Percentiles rank a stretch among this genome's conserved stretches.
Conservation (phyloP, 768 basidiomycete genomes). For the Suillus americanus region DNA sequence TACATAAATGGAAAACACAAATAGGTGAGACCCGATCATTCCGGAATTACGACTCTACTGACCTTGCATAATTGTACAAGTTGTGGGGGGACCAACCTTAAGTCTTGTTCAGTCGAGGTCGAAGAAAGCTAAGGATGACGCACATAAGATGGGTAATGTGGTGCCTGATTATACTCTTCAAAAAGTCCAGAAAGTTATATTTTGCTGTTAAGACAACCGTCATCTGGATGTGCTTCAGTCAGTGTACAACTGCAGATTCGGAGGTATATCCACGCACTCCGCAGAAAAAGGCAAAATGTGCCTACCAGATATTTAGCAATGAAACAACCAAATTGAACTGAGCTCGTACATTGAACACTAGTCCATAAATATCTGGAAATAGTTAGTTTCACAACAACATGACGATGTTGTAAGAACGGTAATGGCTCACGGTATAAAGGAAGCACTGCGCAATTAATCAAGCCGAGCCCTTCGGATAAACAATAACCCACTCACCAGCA, state of each 20-base stretch:
- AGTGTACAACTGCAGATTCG: background rate
- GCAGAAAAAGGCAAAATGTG: slow-evolving; percentile 56
- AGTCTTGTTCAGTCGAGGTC: background rate
- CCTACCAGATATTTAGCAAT: slow-evolving; percentile 38
- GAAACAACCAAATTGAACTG: background rate
- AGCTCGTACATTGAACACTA: slow-evolving; percentile 53
- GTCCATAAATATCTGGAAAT: slow-evolving; percentile 61
- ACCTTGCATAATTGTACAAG: slow-evolving; percentile 54
- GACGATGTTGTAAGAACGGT: background rate
- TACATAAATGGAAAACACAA: slow-evolving; percentile 16
- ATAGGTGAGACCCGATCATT: slow-evolving; percentile 1
- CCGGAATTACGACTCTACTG: background rate
- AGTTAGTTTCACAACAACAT: background rate
- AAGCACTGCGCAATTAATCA: slow-evolving; percentile 39
- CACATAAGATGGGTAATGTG: slow-evolving; percentile 45
- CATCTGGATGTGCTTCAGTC: slow-evolving; percentile 45
- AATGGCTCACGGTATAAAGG: slow-evolving; percentile 57
- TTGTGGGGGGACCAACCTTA: slow-evolving; percentile 47
- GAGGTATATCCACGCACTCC: slow-evolving; percentile 40
- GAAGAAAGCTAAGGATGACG: background rate
- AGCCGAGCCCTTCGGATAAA: background rate
- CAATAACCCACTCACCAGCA: slow-evolving; percentile 41
- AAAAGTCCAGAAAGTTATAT: slow-evolving; percentile 44
- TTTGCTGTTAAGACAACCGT: slow-evolving; percentile 46
- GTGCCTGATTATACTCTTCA: slow-evolving; percentile 46